Conservation (phyloP, 768 basidiomycete genomes). For the Leccinum subtestaceum region DNA sequence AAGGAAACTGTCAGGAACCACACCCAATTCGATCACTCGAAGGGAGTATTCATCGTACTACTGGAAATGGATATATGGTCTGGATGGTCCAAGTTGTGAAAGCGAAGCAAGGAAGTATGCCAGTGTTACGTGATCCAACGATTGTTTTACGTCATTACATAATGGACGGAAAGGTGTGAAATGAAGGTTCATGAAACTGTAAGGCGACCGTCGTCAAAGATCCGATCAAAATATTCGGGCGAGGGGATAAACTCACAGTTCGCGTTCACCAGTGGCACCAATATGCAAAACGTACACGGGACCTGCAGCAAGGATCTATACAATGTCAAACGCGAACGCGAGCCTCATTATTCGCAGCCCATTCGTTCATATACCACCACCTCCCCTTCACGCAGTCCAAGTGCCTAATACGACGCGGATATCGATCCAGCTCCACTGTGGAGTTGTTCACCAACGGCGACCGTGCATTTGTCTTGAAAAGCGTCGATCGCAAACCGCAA, state of each 20-base stretch:
- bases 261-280: neutral
- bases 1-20: no score
- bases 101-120: no score
- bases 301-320: neutral
- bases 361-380: neutral
- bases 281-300: neutral
- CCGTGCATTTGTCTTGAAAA: neutral
- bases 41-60: no score
- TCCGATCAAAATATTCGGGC: neutral
- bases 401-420: neutral
- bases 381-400: neutral
- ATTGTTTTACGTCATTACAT: no score
- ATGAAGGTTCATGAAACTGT: no score
- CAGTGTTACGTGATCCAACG: no score
- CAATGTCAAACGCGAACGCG: neutral
- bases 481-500: slow-evolving; percentile 1
- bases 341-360: neutral
- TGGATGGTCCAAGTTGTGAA: no score
- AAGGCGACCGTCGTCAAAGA: no score
- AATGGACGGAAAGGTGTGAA: no score
- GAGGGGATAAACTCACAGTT: neutral
- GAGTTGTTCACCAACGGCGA: neutral
- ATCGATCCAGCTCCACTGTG: neutral
- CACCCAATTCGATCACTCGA: no score
- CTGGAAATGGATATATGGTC: no score